Percentiles rank a stretch among this genome's conserved stretches.
These are phyloP conservation scores for Populus davidiana DNA, from an alignment of 345 rosid species.

Conservation along the genomic window DNA sequence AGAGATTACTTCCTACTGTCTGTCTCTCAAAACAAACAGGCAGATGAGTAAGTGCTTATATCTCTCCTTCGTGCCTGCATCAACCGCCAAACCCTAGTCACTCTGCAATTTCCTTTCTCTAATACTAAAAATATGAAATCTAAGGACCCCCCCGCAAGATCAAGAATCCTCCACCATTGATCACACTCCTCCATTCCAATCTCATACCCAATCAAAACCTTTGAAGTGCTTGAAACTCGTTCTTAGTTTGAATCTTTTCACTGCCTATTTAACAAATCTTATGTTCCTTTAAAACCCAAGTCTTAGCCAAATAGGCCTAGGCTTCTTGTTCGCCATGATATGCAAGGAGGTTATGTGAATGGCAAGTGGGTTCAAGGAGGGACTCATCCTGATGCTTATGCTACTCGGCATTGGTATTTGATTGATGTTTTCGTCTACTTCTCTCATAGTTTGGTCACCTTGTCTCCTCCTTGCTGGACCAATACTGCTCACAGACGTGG, in stretches of 20 bases:
- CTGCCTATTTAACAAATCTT: constrained; percentile 63
- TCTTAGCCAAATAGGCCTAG: constrained; percentile 34
- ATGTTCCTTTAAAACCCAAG: constrained; percentile 45
- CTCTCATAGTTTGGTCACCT: constrained; percentile 66
- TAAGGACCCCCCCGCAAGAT: neutral
- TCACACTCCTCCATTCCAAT: constrained; percentile 47
- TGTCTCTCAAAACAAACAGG: neutral
- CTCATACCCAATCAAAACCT: constrained; percentile 69
- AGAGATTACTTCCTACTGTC: no score
- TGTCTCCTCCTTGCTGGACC: constrained; percentile 94
- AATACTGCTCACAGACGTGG: constrained; percentile 90
- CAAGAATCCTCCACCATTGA: constrained; percentile 6
- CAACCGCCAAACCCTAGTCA: neutral
- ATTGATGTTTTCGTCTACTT: constrained; percentile 84
- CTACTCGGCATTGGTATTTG: constrained; percentile 90
- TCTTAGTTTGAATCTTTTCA: constrained; percentile 76
- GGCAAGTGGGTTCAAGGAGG: constrained; percentile 94
- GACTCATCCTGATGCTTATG: constrained; percentile 46
- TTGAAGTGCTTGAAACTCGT: constrained; percentile 54
- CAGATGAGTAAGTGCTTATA: neutral
- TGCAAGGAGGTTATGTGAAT: constrained; percentile 70
- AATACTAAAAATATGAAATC: neutral
- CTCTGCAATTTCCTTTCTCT: constrained; percentile 9
- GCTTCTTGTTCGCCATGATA: constrained; percentile 78
- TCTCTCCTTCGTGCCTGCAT: neutral